phyloP scores from a whole-genome alignment of 441 rosid genomes.

The Adansonia grandidieri region DNA sequence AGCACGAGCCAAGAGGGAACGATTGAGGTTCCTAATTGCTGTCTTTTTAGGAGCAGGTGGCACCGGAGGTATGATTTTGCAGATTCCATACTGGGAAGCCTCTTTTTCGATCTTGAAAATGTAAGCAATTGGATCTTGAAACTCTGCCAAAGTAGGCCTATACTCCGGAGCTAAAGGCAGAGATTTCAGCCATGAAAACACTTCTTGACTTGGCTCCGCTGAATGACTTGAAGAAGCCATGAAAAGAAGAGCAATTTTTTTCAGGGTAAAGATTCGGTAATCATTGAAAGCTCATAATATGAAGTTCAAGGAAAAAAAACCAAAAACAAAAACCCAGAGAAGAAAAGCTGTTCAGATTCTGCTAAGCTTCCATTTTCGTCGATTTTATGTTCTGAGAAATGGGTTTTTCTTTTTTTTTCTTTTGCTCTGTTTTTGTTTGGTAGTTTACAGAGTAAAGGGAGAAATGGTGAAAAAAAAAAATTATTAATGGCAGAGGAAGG shows the following conservation, averaged over 20 bases:
- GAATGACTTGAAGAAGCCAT: conserved; percentile 55
- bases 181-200: conserved; percentile 86
- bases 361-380: conserved; percentile 24
- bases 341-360: conserved; percentile 31
- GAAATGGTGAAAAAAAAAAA: conserved; percentile 31
- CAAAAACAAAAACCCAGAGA: no score
- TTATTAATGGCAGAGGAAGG: conserved; percentile 28
- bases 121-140: conserved; percentile 99
- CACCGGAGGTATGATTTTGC: conserved; percentile 95
- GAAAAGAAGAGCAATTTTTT: conserved; percentile 9
- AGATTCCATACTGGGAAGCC: conserved; percentile 92
- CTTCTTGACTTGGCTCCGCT: conserved; percentile 56
- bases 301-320: conserved; percentile 22
- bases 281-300: conserved; percentile 38
- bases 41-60: conserved; percentile 73
- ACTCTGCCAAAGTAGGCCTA: conserved; percentile 81
- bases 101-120: conserved; percentile 97
- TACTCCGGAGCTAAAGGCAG: conserved; percentile 93
- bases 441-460: conserved; percentile 28
- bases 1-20: conserved; percentile 70
- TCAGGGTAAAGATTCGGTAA: conserved; percentile 16
- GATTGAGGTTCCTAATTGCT: conserved; percentile 73
- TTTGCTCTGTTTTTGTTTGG: conserved; percentile 21
- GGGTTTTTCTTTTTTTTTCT: neutral
- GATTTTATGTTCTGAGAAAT: neutral